phyloP scores from a whole-genome alignment of 192 early-diverging fungal genomes.

The Lobosporangium transversale region DNA sequence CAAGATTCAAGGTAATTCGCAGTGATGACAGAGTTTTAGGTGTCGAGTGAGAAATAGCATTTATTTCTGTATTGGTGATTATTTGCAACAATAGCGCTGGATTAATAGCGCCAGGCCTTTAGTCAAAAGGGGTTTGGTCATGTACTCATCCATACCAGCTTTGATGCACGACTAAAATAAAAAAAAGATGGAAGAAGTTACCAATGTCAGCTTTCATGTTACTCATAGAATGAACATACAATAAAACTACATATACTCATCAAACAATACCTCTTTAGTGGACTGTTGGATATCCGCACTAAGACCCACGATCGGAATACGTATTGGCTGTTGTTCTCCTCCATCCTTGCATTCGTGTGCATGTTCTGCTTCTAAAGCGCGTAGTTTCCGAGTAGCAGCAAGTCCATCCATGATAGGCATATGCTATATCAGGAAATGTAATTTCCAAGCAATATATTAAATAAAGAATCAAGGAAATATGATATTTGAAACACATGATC shows the following conservation, averaged over 20 bases:
- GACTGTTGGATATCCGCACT: conserved; percentile 48
- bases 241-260: neutral
- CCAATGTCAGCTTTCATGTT: too few relatives aligned
- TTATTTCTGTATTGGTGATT: neutral
- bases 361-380: conserved; percentile 29
- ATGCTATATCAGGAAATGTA: too few relatives aligned
- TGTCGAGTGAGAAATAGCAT: too few relatives aligned
- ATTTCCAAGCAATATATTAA: too few relatives aligned
- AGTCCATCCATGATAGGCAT: conserved; percentile 54
- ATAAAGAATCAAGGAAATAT: neutral
- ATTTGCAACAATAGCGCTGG: conserved; percentile 26
- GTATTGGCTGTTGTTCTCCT: neutral
- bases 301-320: conserved; percentile 45
- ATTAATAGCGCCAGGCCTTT: conserved; percentile 39
- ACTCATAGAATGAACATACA: too few relatives aligned
- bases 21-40: too few relatives aligned
- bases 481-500: neutral
- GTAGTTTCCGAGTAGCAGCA: conserved; percentile 32
- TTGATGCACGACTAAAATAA: conserved; percentile 35
- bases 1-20: too few relatives aligned
- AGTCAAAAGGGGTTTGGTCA: conserved; percentile 49
- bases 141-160: conserved; percentile 52
- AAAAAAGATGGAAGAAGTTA: neutral
- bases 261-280: conserved; percentile 38
- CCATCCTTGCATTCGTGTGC: conserved; percentile 11